Evolutionary conservation across 2,329 filamentous ascomycete species (phyloP).

Genomic region (Aspergillus sergii): DNA sequence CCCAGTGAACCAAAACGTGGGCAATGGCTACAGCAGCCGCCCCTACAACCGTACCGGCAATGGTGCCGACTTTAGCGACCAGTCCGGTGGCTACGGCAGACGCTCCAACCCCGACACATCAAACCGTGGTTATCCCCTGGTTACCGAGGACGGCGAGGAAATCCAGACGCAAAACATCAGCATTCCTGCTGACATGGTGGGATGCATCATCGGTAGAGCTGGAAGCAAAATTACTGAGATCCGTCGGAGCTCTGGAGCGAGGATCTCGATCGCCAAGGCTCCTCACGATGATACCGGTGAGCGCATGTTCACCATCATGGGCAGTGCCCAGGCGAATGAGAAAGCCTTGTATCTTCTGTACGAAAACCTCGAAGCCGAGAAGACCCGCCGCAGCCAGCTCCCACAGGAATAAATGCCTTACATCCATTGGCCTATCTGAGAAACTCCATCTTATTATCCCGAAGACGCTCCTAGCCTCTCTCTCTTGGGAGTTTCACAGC

Average conservation of each 20-base stretch:
- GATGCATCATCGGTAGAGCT: conserved; percentile 94
- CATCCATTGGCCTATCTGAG: background rate
- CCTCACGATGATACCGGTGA: conserved; percentile 97
- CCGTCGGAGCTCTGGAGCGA: conserved; percentile 90
- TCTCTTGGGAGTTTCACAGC: background rate
- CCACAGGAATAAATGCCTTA: conserved; percentile 54
- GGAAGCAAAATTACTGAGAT: conserved; percentile 99
- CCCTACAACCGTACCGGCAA: conserved; percentile 92
- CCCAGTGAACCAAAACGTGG: conserved; percentile 54
- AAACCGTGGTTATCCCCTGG: conserved; percentile 78
- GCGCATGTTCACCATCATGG: conserved; percentile 99
- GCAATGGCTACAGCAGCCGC: conserved; percentile 60
- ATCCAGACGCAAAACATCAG: conserved; percentile 99
- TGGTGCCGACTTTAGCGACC: conserved; percentile 94
- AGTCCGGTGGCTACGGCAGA: conserved; percentile 70
- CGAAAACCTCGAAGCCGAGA: conserved; percentile 98
- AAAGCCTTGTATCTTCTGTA: conserved; percentile 94
- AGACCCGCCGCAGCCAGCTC: conserved; percentile 92
- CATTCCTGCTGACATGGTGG: conserved; percentile 99
- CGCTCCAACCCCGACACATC: conserved; percentile 83
- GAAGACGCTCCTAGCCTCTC: conserved; percentile 5
- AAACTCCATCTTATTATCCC: background rate
- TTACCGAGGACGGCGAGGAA: conserved; percentile 95
- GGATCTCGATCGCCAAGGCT: conserved; percentile 96
- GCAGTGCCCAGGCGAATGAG: conserved; percentile 89